Base-by-base conservation (phyloP, 78 protist species). In the Corallochytrium limacisporum region DNA sequence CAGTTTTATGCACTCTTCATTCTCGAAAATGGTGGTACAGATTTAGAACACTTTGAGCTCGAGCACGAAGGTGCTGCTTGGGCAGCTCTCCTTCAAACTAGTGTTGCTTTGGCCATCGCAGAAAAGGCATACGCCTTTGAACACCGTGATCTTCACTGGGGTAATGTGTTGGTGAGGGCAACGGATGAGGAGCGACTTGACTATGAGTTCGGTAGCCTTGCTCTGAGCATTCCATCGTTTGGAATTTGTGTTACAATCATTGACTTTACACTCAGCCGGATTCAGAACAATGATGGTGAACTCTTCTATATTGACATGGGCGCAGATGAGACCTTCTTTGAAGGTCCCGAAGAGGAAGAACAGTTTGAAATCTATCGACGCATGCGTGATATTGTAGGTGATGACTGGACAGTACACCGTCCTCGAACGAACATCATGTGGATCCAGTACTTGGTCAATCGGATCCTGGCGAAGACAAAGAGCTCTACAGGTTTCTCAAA, bases 131-230 rank as follows among this genome's bases (percentile, higher is more conserved):
- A n/a, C n/a, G n/a, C n/a, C 0, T 57, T 57, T 28, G 63, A 57
- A 28, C 63, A 57, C 42, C 63, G 63, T 18, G 63, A 57, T 39
- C 63, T 57, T 12, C 63, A 57, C 63, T 57, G 63, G 63, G 63
- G 63, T 57, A 57, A 57, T 28, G 63, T 57, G 8, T 7, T 57
- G 42, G 63, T 57, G 63, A 39, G 40, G 16, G 13, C 37, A 13
- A 57, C 63, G 33, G 38, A 10, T 10, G n/a, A 28, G 15, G 9
- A 20, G 42, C 16, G 33, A 33, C 26, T 57, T 20, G 20, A 10
- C 48, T 57, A 57, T 20, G 33, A n/a, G 0, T 10, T 22, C 32
- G 42, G 42, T 39, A 39, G 42, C 26, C 63, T 33, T 15, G 33
- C 8, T 8, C 15, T n/a, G 44, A 13, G 8, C 20, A 13, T 57